These are phyloP conservation scores for Acanthamoeba healyi DNA, from an alignment of 208 protist genomes.

Conservation along the genomic window DNA sequence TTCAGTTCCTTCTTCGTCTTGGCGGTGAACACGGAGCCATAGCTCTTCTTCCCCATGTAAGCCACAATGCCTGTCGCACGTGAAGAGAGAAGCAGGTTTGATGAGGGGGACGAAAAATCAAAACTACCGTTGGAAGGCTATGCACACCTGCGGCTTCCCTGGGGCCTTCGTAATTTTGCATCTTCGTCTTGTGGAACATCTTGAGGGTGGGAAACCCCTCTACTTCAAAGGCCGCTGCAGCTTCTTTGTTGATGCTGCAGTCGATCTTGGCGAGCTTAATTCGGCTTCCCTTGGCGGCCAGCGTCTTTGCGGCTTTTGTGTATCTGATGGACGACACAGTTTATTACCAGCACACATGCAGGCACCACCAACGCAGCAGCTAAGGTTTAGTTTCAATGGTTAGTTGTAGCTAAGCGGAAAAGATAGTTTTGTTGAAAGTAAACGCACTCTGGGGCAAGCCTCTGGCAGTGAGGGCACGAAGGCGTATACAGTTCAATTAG, in stretches of 20 bases:
- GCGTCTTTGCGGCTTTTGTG: conserved; percentile 53
- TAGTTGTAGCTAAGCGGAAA: too few species aligned
- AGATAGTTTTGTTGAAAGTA: not conserved
- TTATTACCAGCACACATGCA: too few species aligned
- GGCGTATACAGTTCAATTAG: conserved; percentile 78
- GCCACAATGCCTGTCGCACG: not conserved
- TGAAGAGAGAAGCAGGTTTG: not conserved
- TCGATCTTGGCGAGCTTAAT: conserved; percentile 61
- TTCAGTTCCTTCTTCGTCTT: not conserved
- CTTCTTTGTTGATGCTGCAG: not conserved
- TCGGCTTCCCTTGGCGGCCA: not conserved
- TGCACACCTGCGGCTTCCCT: not conserved
- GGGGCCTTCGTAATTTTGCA: not conserved
- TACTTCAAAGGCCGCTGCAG: not conserved
- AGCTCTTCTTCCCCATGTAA: not conserved
- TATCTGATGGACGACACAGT: not conserved
- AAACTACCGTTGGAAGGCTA: too few species aligned
- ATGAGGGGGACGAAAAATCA: too few species aligned
- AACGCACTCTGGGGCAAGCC: conserved; percentile 74
- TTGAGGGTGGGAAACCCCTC: conserved; percentile 67
- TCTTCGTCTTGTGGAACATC: not conserved
- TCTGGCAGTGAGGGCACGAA: conserved; percentile 81
- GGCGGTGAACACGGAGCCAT: too few species aligned
- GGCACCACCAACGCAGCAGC: not conserved
- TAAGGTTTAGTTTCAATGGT: too few species aligned